These are phyloP conservation scores for Porodaedalea pini DNA, from an alignment of 1,284 basidiomycete species.

Conservation along the genomic window DNA sequence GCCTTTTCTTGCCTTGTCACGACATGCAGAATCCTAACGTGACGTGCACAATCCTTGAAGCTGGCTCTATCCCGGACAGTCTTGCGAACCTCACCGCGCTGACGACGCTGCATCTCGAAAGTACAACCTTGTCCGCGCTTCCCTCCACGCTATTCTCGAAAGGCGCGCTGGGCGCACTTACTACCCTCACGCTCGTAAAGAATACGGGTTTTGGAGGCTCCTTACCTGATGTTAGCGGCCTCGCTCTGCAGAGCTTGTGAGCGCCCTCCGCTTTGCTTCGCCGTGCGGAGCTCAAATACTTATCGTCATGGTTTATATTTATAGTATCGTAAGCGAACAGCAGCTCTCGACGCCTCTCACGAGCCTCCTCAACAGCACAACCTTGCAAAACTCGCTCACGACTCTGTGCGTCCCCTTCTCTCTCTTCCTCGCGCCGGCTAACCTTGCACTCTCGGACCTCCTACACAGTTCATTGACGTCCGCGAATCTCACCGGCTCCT, in stretches of 20 bases:
- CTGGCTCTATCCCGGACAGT: conserved; percentile 37
- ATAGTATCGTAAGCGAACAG: conserved; percentile 37
- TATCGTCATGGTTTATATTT: background rate
- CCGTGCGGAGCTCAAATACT: background rate
- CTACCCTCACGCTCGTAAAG: conserved; percentile 40
- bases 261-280: conserved; percentile 22
- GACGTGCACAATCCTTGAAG: background rate
- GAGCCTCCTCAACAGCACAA: conserved; percentile 32
- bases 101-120: conserved; percentile 41
- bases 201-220: conserved; percentile 44
- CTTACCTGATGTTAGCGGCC: conserved; percentile 37
- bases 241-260: conserved; percentile 41
- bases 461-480: conserved; percentile 23
- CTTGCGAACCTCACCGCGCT: conserved; percentile 40
- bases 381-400: conserved; percentile 35
- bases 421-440: conserved; percentile 25
- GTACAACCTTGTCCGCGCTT: conserved; percentile 41
- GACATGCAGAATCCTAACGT: too few relatives aligned
- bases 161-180: conserved; percentile 32
- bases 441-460: background rate
- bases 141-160: conserved; percentile 36
- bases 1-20: background rate
- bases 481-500: conserved; percentile 34
- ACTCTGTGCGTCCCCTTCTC: conserved; percentile 34
- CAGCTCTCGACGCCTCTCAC: conserved; percentile 32